Evolutionary conservation across 2,329 filamentous ascomycete species (phyloP), one percentile per base, ranked within the genome.

Genomic region (Trichoderma hamatum): DNA sequence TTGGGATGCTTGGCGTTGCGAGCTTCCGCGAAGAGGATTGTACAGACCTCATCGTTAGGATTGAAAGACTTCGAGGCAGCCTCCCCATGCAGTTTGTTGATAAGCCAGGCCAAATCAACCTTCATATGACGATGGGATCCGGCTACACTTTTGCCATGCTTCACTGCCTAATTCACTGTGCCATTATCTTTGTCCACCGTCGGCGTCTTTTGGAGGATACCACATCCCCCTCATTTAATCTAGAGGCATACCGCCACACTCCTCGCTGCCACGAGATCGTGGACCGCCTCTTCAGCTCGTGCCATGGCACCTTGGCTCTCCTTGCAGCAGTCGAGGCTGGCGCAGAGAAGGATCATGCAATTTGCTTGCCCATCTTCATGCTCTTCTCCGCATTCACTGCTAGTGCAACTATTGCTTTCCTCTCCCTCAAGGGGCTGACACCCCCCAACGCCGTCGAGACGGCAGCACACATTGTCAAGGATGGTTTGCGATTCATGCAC

Each of bases 311-410:
- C 70, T 85, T 88, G 60, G 82, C 84, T 6, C 82, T 88, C 67
- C 80, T 89, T 24, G 80, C 83, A 4, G 84, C 86, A 1, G 83
- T 89, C 3, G 86, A 89, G 76, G 77, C 81, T 13, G 85, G 86
- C 11, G 80, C 83, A 1, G 86, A 89, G 64, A 88, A 88, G 78
- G 85, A 88, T 66, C 80, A 82, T 28, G 81, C 84, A n/a, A 80
- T 85, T n/a, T 88, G 84, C 76, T 87, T 88, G 77, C 87, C 87
- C 46, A 86, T 89, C 67, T 87, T 88, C 71, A 89, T 89, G 87
- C 80, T 89, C 14, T 89, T 89, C 75, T 86, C 86, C 0, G 84
- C 86, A 62, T 89, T 89, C 71, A 88, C 86, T 0, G 85, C 86
- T 2, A 86, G 86, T 70, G 86, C 86, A 2, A 89, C 87, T 0